A percentile compares a stretch with the other conserved stretches of the same genome.
phyloP scores from a whole-genome alignment of 257 asterid species.

The Leptodermis oblonga region DNA sequence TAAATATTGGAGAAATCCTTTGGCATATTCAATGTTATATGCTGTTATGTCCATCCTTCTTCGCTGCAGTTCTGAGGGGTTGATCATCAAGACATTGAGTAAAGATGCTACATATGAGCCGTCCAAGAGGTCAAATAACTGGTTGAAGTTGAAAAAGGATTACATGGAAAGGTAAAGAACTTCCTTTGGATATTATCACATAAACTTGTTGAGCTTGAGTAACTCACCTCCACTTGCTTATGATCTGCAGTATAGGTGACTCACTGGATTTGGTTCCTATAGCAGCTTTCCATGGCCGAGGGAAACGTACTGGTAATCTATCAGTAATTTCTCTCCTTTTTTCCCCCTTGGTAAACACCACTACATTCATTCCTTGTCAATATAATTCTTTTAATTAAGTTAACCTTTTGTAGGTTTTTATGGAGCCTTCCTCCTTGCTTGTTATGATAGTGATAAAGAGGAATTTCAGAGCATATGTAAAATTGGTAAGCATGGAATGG shows the following conservation, averaged over 20 bases:
- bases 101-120: constrained; percentile 97
- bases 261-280: constrained; percentile 97
- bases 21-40: neutral
- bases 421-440: constrained; percentile 96
- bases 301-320: constrained; percentile 81
- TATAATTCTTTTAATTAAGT: neutral
- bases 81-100: constrained; percentile 87
- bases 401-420: constrained; percentile 54
- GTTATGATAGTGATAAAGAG: constrained; percentile 80
- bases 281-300: constrained; percentile 94
- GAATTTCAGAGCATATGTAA: constrained; percentile 95
- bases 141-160: constrained; percentile 93
- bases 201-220: constrained; percentile 14
- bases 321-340: constrained; percentile 4
- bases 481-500: constrained; percentile 53
- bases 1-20: neutral
- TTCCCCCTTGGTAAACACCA: neutral
- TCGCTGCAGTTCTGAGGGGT: constrained; percentile 72
- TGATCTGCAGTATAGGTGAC: constrained; percentile 74
- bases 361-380: neutral
- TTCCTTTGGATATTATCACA: constrained; percentile 12
- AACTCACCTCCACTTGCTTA: constrained; percentile 11
- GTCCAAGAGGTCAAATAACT: constrained; percentile 78
- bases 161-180: constrained; percentile 76
- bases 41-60: constrained; percentile 14